Conservation (phyloP, 257 asterid species). For the Cinchona pubescens region DNA sequence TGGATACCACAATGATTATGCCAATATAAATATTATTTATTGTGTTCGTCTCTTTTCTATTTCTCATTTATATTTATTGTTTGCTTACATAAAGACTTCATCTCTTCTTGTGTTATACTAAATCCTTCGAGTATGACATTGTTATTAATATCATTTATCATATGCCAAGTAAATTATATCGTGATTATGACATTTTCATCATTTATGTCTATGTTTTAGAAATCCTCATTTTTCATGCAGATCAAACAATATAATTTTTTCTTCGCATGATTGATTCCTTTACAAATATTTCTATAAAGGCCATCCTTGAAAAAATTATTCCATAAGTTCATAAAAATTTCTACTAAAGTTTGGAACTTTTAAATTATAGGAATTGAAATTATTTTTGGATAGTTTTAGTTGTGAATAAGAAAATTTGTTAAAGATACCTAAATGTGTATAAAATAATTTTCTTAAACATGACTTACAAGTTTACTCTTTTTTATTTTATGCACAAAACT, state of each 20-base stretch:
- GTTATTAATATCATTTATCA: not conserved
- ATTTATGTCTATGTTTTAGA: not conserved
- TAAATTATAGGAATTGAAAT: not conserved
- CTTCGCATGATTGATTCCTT: not conserved
- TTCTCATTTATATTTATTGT: not conserved
- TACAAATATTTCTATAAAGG: not conserved
- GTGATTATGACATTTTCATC: not conserved
- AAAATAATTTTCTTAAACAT: too few relatives aligned
- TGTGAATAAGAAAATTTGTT: not conserved
- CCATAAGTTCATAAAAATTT: not conserved
- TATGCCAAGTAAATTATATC: not conserved
- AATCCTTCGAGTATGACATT: not conserved
- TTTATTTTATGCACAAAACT: too few relatives aligned
- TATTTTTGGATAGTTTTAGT: not conserved
- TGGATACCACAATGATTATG: not conserved
- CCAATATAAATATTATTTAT: too few relatives aligned
- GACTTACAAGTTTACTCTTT: too few relatives aligned
- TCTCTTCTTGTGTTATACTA: not conserved
- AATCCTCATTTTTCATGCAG: not conserved
- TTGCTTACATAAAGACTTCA: not conserved
- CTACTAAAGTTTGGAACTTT: not conserved
- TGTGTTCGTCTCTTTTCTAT: not conserved
- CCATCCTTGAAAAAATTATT: not conserved
- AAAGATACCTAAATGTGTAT: too few relatives aligned
- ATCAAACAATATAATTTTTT: too few relatives aligned